Evolutionary conservation across 306 rosid genomes (phyloP).

Genomic region (Cercis canadensis): DNA sequence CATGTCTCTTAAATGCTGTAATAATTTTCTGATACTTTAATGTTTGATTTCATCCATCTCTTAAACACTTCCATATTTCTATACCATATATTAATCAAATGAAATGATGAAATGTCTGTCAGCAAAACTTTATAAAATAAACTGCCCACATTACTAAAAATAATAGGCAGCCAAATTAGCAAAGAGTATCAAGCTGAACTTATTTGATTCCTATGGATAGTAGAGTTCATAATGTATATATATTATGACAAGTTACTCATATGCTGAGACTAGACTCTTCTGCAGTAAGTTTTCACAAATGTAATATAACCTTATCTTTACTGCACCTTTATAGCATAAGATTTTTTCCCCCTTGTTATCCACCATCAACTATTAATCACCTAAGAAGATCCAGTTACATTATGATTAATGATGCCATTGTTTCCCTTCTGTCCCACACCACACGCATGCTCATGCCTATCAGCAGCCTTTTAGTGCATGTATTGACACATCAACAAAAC

Average conservation of each 20-base stretch:
- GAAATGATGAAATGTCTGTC: not conserved
- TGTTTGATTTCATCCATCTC: not conserved
- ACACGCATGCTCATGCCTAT: no score
- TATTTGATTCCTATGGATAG: constrained; percentile 12
- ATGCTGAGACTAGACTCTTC: constrained; percentile 10
- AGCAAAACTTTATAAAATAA: not conserved
- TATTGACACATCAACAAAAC: not conserved
- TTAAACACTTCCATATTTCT: constrained; percentile 2
- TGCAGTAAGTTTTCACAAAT: constrained; percentile 28
- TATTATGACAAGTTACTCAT: constrained; percentile 17
- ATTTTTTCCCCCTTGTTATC: no score
- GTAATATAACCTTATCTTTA: constrained; percentile 15
- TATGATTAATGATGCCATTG: no score
- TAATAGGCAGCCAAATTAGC: not conserved
- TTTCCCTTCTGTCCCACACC: no score
- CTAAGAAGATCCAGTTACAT: no score
- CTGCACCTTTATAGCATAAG: not conserved
- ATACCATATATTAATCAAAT: not conserved
- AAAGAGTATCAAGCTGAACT: not conserved
- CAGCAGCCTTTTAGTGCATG: constrained; percentile 12
- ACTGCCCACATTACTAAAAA: not conserved
- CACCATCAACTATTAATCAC: no score
- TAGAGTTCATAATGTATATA: constrained; percentile 3
- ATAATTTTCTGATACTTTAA: not conserved
- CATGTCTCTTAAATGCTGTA: no score